A percentile compares a stretch with the other conserved stretches of the same genome.
These are phyloP conservation scores for Choiromyces venosus DNA, from an alignment of 495 filamentous ascomycete species.

Conservation along the genomic window DNA sequence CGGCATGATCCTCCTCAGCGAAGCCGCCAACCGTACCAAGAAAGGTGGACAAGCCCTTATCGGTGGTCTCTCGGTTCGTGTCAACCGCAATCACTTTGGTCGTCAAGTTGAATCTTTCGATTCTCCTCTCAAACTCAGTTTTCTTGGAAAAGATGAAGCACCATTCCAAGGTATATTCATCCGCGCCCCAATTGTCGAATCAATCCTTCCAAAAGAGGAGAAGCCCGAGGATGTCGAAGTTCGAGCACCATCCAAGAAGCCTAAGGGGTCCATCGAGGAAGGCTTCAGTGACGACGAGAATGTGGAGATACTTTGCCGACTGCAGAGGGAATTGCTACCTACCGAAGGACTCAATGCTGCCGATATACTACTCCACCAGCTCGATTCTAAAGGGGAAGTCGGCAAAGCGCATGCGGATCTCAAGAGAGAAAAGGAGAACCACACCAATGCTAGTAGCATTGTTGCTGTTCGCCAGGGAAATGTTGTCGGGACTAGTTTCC, in stretches of 20 bases:
- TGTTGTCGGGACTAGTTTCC: conserved; percentile 94
- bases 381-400: conserved; percentile 6
- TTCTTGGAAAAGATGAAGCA: conserved; percentile 51
- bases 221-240: conserved; percentile 55
- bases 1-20: conserved; percentile 83
- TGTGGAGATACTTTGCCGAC: conserved; percentile 57
- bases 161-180: conserved; percentile 87
- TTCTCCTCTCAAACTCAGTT: conserved; percentile 66
- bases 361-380: conserved; percentile 31
- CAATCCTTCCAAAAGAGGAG: conserved; percentile 58
- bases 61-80: conserved; percentile 82
- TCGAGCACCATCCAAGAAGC: conserved; percentile 52
- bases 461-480: conserved; percentile 89
- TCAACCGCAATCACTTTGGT: conserved; percentile 94
- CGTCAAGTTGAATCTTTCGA: conserved; percentile 91
- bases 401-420: conserved; percentile 31
- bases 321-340: conserved; percentile 46
- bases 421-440: conserved; percentile 46
- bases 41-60: conserved; percentile 89
- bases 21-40: conserved; percentile 82
- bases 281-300: conserved; percentile 31
- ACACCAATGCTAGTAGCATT: conserved; percentile 57
- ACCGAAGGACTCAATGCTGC: conserved; percentile 44
- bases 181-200: conserved; percentile 86
- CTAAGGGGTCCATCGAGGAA: conserved; percentile 24